These are phyloP conservation scores for Cladophialophora immunda DNA, from an alignment of 2,329 filamentous ascomycete genomes.

Conservation along the genomic window DNA sequence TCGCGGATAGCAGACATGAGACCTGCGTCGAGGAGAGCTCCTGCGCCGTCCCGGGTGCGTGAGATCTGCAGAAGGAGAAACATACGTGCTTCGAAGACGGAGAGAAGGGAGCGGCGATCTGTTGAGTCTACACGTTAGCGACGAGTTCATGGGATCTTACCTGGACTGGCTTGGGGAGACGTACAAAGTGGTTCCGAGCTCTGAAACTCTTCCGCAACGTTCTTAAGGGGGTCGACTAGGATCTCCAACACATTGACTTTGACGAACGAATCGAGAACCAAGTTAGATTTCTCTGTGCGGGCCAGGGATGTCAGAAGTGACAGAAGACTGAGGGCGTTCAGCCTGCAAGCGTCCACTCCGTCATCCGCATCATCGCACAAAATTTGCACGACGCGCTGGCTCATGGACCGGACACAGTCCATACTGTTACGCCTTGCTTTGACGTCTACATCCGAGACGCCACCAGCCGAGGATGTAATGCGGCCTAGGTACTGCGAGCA, in stretches of 20 bases:
- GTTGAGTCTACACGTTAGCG: conserved; percentile 8
- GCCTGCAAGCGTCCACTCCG: conserved; percentile 80
- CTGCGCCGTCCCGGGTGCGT: conserved; percentile 84
- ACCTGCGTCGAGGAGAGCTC: conserved; percentile 86
- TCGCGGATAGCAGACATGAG: conserved; percentile 82
- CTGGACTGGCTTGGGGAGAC: conserved; percentile 36
- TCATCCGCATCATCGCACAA: conserved; percentile 93
- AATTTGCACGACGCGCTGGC: conserved; percentile 82
- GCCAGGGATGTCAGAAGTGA: conserved; percentile 78
- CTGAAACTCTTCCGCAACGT: conserved; percentile 76
- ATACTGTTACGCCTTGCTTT: conserved; percentile 61
- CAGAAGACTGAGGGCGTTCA: conserved; percentile 86
- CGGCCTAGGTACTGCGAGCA: conserved; percentile 84
- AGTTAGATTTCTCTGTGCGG: conserved; percentile 73
- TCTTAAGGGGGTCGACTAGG: conserved; percentile 84
- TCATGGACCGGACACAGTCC: conserved; percentile 79
- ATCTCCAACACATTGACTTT: conserved; percentile 91
- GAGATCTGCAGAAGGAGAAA: conserved; percentile 84
- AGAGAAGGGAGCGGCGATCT: conserved; percentile 65
- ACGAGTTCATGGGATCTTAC: conserved; percentile 3
- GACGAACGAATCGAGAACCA: conserved; percentile 80
- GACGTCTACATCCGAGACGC: conserved; percentile 56
- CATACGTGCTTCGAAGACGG: conserved; percentile 76
- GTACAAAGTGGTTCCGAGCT: conserved; percentile 66
- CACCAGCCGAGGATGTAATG: conserved; percentile 61